Evolutionary conservation across 78 protist genomes (phyloP), one percentile per base, ranked within the genome.

Genomic region (Dictyostelium capitatum): DNA sequence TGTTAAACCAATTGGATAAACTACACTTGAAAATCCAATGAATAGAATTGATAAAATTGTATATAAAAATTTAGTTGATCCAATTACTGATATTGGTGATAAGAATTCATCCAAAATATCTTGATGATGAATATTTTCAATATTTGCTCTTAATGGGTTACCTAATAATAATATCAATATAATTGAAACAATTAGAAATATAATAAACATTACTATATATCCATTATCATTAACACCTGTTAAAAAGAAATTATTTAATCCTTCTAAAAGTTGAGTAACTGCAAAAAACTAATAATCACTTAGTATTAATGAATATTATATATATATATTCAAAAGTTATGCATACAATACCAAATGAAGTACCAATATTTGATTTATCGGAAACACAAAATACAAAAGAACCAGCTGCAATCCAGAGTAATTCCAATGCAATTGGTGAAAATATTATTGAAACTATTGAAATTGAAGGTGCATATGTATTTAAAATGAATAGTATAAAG

Each of bases 331-430:
- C n/a, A n/a, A 37, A 37, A 37, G 43, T 37, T 3, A 37, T 10
- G 28, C 43, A 28, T 64, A 65, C 73, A 25, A 65, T 65, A 25
- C 73, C 73, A 65, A 65, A 65, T 32, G 23, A 28, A 28, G 28
- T 25, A 65, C 73, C 73, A 65, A 65, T 65, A 65, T 65, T 28
- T 28, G 73, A 30, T 65, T 14, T 30, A 14, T 23, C 37, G 12
- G 73, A 65, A 12, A 65, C 28, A 30, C 15, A 8, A 65, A 65
- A 65, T 12, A 65, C 28, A 65, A 65, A 65, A 65, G 47, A 11
- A 65, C 73, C 73, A 30, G 15, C 73, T 65, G 73, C 25, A 65
- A 30, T 65, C 73, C 73, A 65, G 9, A 65, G 30, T 23, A 65
- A 28, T 14, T 30, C 46, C 10, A 30, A 10, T 11, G 73, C 73